These are phyloP conservation scores for Cerioporus squamosus DNA, from an alignment of 1,284 basidiomycete species.

Conservation along the genomic window DNA sequence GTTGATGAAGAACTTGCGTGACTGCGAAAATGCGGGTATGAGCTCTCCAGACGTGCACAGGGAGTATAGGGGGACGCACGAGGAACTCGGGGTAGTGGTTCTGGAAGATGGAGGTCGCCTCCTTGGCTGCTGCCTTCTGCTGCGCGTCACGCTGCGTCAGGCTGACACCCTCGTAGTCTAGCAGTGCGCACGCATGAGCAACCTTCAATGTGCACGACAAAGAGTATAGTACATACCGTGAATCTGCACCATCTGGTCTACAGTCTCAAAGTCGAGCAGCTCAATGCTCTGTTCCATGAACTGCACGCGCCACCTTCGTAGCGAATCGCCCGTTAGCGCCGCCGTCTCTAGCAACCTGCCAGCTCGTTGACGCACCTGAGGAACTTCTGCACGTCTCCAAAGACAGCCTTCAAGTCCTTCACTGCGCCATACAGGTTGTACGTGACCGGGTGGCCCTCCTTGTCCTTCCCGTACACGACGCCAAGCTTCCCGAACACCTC, in stretches of 20 bases:
- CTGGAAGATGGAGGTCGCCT: slow-evolving; percentile 73
- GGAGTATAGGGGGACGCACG: slow-evolving; percentile 43
- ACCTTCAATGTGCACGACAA: not conserved
- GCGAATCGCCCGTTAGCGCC: slow-evolving; percentile 27
- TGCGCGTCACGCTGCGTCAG: slow-evolving; percentile 58
- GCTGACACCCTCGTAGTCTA: slow-evolving; percentile 80
- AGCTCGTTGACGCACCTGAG: slow-evolving; percentile 52
- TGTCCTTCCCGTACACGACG: slow-evolving; percentile 67
- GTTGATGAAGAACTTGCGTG: slow-evolving; percentile 79
- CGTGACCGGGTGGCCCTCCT: slow-evolving; percentile 68
- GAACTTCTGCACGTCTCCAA: slow-evolving; percentile 73
- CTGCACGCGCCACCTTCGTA: slow-evolving; percentile 66
- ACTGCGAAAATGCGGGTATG: slow-evolving; percentile 39
- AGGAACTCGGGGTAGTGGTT: slow-evolving; percentile 79
- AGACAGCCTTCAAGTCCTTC: slow-evolving; percentile 65
- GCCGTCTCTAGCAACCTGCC: not conserved
- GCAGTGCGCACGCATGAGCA: not conserved
- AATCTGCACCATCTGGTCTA: slow-evolving; percentile 78
- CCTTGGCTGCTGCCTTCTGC: slow-evolving; percentile 73
- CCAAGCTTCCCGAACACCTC: slow-evolving; percentile 72
- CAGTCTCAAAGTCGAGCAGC: slow-evolving; percentile 69
- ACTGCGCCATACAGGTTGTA: slow-evolving; percentile 75
- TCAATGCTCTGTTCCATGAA: slow-evolving; percentile 72
- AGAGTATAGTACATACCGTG: slow-evolving; percentile 53
- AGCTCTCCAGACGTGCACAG: not conserved